These are phyloP conservation scores for Apiospora phragmitis DNA, from an alignment of 2,329 filamentous ascomycete species.

Conservation along the genomic window DNA sequence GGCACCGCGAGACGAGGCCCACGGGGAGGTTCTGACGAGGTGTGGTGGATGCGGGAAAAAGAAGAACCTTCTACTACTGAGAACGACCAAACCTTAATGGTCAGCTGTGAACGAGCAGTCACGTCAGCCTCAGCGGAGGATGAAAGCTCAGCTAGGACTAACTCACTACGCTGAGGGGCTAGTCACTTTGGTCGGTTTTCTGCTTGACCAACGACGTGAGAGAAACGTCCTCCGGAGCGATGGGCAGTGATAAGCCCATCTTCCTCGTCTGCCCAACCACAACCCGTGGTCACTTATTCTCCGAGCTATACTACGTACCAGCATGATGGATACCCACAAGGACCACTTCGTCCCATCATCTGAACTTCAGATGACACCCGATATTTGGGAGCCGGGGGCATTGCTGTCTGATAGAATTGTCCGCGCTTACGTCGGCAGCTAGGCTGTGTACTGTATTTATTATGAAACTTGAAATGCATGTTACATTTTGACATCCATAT, in stretches of 20 bases:
- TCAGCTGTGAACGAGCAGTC: background rate
- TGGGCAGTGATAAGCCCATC: background rate
- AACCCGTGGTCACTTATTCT: background rate
- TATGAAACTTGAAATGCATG: background rate
- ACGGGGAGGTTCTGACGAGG: background rate
- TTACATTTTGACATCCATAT: background rate
- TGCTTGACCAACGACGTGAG: slow-evolving; percentile 1
- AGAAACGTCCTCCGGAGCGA: background rate
- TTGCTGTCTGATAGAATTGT: background rate
- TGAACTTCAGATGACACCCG: background rate
- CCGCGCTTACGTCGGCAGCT: background rate
- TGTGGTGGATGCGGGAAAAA: slow-evolving; percentile 1
- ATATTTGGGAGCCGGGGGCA: background rate
- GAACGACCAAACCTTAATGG: background rate
- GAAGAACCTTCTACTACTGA: background rate
- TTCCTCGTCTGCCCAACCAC: background rate
- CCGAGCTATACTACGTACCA: background rate
- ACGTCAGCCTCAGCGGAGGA: background rate
- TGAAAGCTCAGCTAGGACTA: background rate
- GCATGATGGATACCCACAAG: background rate
- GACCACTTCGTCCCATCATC: background rate
- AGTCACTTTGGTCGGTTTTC: background rate
- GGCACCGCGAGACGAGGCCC: background rate
- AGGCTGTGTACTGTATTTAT: background rate
- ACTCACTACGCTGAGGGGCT: background rate